Evolutionary conservation across 2,329 filamentous ascomycete genomes (phyloP), one percentile per base, ranked within the genome.

Genomic region (Penicillium sp.): DNA sequence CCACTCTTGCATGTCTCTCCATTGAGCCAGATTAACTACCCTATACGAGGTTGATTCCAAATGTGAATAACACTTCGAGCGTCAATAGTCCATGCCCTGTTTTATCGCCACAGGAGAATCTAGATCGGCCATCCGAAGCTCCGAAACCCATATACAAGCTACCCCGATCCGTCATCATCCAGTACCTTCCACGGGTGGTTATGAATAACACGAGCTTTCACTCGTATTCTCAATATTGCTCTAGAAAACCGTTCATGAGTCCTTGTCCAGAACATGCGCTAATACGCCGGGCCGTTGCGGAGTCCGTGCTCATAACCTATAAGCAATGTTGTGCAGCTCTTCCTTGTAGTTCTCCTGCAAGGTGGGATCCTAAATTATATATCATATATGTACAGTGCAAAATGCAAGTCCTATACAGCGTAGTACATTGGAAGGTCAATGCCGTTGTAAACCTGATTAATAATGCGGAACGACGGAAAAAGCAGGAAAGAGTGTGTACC

Each of bases 401-500:
- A 11, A 21, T 42, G 19, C 19, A 10, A 23, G 27, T 11, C 27
- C 27, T 19, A 19, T 19, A 19, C 10, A 11, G 4, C 9, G 27
- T 29, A 29, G 27, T 29, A 29, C 27, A 29, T n/a, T n/a, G n/a
- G n/a, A n/a, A 29, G 27, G 10, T 29, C 27, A 29, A 11, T 29
- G 27, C 2, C 9, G 27, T 29, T 29, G 27, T 29, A 44, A 26
- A 31, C 25, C 39, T 29, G 50, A 49, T 55, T 55, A 47, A 33
- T 50, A 55, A 50, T 54, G 25, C 44, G 37, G 21, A n/a, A 33
- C 6, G 37, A 52, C 26, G 61, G 53, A 31, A 54, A 35, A 62
- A 57, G 19, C 53, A 62, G 58, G 58, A 59, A 59, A 54, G 50
- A 58, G 3, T 33, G 8, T 2, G 43, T 55, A 48, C 57, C 37